Evolutionary conservation across 2,329 filamentous ascomycete species (phyloP), one percentile per base, ranked within the genome.

Genomic region (Aspergillus floridensis): DNA sequence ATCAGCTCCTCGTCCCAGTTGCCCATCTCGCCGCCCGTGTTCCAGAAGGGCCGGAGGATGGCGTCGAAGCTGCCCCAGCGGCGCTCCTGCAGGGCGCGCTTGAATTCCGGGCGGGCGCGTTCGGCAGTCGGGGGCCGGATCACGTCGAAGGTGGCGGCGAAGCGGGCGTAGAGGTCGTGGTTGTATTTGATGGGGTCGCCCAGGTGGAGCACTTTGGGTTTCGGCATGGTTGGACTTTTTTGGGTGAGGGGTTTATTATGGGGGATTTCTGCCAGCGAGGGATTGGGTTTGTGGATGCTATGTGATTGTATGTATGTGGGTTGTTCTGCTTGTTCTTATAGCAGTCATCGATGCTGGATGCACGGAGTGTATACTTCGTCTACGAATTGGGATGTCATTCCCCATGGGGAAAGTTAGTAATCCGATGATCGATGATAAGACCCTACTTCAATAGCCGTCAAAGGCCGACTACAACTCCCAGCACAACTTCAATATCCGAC

Each of bases 11-110:
- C 66, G 65, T 88, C 83, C 84, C 85, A 88, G 22, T 81, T 81
- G 0, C 84, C 85, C 84, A 88, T 88, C 65, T 88, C 86, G 4
- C 84, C 84, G 1, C 86, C 86, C 0, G 85, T 86, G 59, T 84
- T 83, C 84, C 85, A 88, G 70, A 86, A 87, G 0, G 85, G 85
- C 2, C 85, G 77, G 64, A 85, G 84, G 50, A 82, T 77, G 59
- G 82, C 84, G 16, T 76, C 66, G 58, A 77, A 76, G 35, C 73
- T 65, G 6, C 74, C 74, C 60, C 71, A 79, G 61, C 72, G 74
- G 12, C 72, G 69, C 2, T 77, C 72, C 48, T 77, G 75, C 21
- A 81, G 59, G 0, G 77, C 77, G 24, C 71, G 66, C 22, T 77
- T 78, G 52, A 81, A 81, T 14, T 67, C 68, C n/a, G 59, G 59